phyloP scores from a whole-genome alignment of 1,284 basidiomycete species.

The Ganoderma lingzhi region DNA sequence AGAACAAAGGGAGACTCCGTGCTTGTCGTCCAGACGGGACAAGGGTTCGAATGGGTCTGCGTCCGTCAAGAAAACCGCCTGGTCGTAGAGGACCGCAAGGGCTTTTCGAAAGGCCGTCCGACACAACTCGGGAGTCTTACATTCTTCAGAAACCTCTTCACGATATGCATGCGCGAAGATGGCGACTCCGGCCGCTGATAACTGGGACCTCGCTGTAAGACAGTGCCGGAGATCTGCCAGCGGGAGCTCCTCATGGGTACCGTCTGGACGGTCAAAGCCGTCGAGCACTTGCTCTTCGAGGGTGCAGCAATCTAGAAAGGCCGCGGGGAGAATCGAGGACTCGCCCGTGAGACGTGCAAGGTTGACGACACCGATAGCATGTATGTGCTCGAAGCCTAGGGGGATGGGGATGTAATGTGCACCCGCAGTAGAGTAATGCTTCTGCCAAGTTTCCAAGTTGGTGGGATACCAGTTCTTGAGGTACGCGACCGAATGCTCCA shows the following conservation, averaged over 20 bases:
- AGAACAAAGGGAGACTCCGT: slow-evolving; percentile 7
- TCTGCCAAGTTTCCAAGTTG: neutral
- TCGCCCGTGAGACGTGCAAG: slow-evolving; percentile 23
- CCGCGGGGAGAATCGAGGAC: slow-evolving; percentile 22
- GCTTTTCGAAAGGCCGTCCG: neutral
- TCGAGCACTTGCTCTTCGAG: slow-evolving; percentile 5
- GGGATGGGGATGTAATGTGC: neutral
- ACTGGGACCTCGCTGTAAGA: slow-evolving; percentile 7
- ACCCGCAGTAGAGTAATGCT: neutral
- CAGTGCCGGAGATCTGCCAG: neutral
- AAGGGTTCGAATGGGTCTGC: neutral
- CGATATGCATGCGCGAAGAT: slow-evolving; percentile 3
- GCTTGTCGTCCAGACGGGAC: neutral
- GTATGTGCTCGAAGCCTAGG: neutral
- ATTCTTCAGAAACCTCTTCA: neutral
- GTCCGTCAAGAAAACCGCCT: neutral
- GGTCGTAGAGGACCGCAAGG: neutral
- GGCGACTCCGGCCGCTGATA: neutral
- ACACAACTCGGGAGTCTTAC: neutral
- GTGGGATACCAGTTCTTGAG: slow-evolving; percentile 7
- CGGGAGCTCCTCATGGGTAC: slow-evolving; percentile 7
- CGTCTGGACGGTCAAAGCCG: slow-evolving; percentile 13
- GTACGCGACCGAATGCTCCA: neutral
- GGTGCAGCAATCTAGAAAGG: slow-evolving; percentile 13
- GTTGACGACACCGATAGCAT: slow-evolving; percentile 24